Evolutionary conservation across 768 basidiomycete genomes (phyloP).

Genomic region (Termitomyces sp.): DNA sequence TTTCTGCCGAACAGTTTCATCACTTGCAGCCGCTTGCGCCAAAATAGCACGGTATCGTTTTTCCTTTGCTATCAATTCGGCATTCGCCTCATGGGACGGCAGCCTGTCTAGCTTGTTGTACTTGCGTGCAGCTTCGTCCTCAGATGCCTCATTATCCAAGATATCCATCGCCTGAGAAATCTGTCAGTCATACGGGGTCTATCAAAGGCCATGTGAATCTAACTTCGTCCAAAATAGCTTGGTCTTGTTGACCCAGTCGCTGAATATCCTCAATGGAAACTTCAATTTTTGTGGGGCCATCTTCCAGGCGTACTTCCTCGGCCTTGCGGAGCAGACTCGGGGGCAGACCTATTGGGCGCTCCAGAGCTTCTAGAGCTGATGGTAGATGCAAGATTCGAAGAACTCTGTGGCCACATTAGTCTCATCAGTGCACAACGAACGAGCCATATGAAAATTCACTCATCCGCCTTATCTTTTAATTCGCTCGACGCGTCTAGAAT

Average conservation of each 20-base stretch:
- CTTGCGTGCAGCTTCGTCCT: slow-evolving; percentile 69
- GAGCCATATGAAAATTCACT: slow-evolving; percentile 39
- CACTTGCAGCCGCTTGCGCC: slow-evolving; percentile 67
- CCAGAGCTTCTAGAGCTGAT: slow-evolving; percentile 81
- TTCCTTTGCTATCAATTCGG: slow-evolving; percentile 66
- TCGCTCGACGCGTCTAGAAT: slow-evolving; percentile 58
- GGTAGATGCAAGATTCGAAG: slow-evolving; percentile 77
- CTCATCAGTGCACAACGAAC: neutral
- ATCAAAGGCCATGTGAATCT: neutral
- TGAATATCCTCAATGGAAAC: slow-evolving; percentile 71
- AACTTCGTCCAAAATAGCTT: slow-evolving; percentile 73
- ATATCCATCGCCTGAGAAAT: slow-evolving; percentile 74
- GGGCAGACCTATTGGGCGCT: slow-evolving; percentile 83
- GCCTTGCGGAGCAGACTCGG: slow-evolving; percentile 84
- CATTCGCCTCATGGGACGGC: slow-evolving; percentile 79
- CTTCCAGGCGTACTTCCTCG: slow-evolving; percentile 75
- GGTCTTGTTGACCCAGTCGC: slow-evolving; percentile 58
- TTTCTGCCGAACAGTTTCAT: slow-evolving; percentile 72
- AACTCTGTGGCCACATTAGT: slow-evolving; percentile 36
- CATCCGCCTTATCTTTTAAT: slow-evolving; percentile 56
- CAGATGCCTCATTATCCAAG: slow-evolving; percentile 85
- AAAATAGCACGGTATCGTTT: slow-evolving; percentile 72
- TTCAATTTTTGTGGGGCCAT: slow-evolving; percentile 72
- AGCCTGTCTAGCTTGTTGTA: slow-evolving; percentile 44
- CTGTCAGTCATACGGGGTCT: neutral